Percentiles rank a stretch among this genome's conserved stretches.
Evolutionary conservation across 306 rosid genomes (phyloP).

Genomic region (Psophocarpus tetragonolobus): DNA sequence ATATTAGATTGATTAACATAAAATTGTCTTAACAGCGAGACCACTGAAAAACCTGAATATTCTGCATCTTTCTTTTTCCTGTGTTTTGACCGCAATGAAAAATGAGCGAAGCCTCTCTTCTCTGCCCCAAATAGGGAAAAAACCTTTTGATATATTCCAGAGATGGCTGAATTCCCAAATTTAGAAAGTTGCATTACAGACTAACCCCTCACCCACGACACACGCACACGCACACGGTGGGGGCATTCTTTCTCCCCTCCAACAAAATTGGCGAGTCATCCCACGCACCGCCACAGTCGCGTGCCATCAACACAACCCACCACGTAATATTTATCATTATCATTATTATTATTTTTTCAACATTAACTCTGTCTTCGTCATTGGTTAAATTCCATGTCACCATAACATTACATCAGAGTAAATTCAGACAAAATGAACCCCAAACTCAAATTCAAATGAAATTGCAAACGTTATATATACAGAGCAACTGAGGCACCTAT

Average conservation of each 20-base stretch:
- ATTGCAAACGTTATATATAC: slow-evolving; percentile 67
- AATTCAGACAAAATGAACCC: slow-evolving; percentile 70
- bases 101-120: not conserved
- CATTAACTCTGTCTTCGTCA: not conserved
- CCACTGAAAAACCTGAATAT: not conserved
- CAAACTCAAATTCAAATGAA: slow-evolving; percentile 82
- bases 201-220: no score
- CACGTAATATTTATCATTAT: not conserved
- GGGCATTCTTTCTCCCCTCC: not conserved
- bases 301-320: slow-evolving; percentile 1
- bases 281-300: slow-evolving; percentile 29
- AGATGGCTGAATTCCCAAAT: slow-evolving; percentile 4
- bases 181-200: slow-evolving; percentile 18
- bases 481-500: slow-evolving; percentile 28
- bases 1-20: not conserved
- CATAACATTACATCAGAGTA: slow-evolving; percentile 19
- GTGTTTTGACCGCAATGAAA: slow-evolving; percentile 14
- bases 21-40: not conserved
- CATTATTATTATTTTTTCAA: not conserved
- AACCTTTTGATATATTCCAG: not conserved
- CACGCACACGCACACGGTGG: not conserved
- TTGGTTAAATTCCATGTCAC: slow-evolving; percentile 4
- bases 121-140: not conserved
- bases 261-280: slow-evolving; percentile 28
- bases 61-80: not conserved